phyloP scores from a whole-genome alignment of 345 rosid species.

The Isatis tinctoria region DNA sequence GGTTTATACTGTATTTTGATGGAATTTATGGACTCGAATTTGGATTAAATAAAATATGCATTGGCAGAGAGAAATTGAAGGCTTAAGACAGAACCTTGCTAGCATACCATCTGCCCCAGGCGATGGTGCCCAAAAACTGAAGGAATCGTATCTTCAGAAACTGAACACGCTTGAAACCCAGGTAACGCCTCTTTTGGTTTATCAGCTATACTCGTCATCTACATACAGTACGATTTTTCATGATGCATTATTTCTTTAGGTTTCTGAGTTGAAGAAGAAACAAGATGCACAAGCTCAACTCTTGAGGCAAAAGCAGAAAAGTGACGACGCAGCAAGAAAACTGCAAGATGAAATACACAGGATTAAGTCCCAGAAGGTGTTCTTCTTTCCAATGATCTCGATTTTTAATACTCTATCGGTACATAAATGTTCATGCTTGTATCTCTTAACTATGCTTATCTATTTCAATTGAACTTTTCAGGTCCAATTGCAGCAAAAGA shows the following conservation, averaged over 20 bases:
- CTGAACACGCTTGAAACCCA: conserved; percentile 82
- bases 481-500: conserved; percentile 92
- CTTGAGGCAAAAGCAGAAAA: conserved; percentile 93
- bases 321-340: conserved; percentile 81
- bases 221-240: not conserved
- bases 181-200: conserved; percentile 39
- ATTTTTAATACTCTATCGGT: not conserved
- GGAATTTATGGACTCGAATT: not conserved
- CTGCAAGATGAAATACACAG: conserved; percentile 90
- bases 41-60: conserved; percentile 16
- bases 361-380: conserved; percentile 83
- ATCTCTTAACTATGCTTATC: not conserved
- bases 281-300: conserved; percentile 97
- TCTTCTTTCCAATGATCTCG: not conserved
- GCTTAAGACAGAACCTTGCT: conserved; percentile 62
- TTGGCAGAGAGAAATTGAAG: conserved; percentile 87
- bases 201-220: not conserved
- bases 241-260: conserved; percentile 40
- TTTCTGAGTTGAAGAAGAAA: conserved; percentile 82
- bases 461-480: conserved; percentile 18
- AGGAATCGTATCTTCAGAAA: conserved; percentile 87
- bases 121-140: conserved; percentile 77
- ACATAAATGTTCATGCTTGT: not conserved
- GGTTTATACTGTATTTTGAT: not conserved
- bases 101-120: conserved; percentile 71